Conservation (phyloP, 345 rosid genomes). For the Pistacia atlantica region DNA sequence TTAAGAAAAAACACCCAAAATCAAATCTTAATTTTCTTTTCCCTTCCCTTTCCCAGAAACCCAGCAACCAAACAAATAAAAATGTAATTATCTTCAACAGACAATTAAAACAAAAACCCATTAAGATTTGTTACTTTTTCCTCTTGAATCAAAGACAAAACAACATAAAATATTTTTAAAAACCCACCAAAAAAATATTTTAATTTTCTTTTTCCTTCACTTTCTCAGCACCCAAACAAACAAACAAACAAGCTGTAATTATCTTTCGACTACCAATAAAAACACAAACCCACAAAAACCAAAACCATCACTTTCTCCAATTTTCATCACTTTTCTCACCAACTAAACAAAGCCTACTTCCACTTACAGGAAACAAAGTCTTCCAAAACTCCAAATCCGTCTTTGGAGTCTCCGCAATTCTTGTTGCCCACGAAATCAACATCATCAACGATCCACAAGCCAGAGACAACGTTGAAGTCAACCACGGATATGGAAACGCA, state of each 20-base stretch:
- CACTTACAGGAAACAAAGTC: conserved; percentile 88
- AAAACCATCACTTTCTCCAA: conserved; percentile 43
- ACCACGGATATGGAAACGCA: conserved; percentile 97
- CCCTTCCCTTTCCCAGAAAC: too few species aligned
- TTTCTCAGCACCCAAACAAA: conserved; percentile 53
- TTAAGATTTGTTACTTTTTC: background rate
- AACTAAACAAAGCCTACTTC: conserved; percentile 33
- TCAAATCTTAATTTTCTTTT: too few species aligned
- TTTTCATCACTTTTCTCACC: conserved; percentile 24
- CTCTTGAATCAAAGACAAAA: background rate
- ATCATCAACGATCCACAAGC: conserved; percentile 96
- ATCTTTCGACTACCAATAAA: conserved; percentile 7
- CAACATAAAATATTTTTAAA: background rate
- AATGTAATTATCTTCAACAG: too few species aligned
- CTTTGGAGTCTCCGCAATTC: conserved; percentile 86
- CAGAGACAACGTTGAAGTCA: conserved; percentile 91
- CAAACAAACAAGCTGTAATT: conserved; percentile 43
- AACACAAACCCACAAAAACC: conserved; percentile 32
- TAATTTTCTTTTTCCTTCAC: conserved; percentile 8
- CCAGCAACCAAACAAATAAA: too few species aligned
- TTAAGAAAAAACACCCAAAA: background rate
- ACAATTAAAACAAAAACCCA: too few species aligned
- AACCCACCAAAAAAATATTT: background rate
- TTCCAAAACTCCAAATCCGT: conserved; percentile 96
- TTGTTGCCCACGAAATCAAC: conserved; percentile 91